Conservation (phyloP, 1,284 basidiomycete genomes). For the Trametes versicolor region DNA sequence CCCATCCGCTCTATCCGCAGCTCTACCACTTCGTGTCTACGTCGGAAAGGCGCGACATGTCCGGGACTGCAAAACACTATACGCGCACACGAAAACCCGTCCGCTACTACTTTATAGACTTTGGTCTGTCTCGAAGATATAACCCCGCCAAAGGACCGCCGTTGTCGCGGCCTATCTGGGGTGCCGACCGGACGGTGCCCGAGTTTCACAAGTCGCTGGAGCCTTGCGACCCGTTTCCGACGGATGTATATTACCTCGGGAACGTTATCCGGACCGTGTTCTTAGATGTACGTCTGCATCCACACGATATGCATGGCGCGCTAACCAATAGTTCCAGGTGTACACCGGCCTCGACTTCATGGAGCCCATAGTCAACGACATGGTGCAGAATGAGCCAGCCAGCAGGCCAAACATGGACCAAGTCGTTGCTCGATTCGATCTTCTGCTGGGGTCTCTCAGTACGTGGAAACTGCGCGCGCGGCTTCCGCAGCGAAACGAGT, state of each 20-base stretch:
- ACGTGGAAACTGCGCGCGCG: constrained; percentile 25
- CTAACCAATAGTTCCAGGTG: not conserved
- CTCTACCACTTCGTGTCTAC: constrained; percentile 47
- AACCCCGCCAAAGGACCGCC: constrained; percentile 18
- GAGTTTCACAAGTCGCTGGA: constrained; percentile 31
- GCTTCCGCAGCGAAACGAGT: not conserved
- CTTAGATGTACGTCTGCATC: not conserved
- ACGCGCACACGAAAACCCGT: constrained; percentile 43
- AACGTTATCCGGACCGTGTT: constrained; percentile 30
- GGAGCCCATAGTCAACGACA: constrained; percentile 24
- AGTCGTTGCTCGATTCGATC: constrained; percentile 20
- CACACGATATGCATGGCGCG: too few relatives aligned
- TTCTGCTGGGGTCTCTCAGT: constrained; percentile 1
- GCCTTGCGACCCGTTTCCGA: constrained; percentile 40
- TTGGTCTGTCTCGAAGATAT: constrained; percentile 47
- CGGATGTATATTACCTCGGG: constrained; percentile 43
- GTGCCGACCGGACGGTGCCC: constrained; percentile 34
- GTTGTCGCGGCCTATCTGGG: constrained; percentile 27
- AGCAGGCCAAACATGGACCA: constrained; percentile 31
- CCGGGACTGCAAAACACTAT: constrained; percentile 4
- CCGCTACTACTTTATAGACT: constrained; percentile 49
- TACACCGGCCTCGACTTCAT: constrained; percentile 27
- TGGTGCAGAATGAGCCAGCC: constrained; percentile 31
- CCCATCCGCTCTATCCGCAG: constrained; percentile 39
- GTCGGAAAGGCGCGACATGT: constrained; percentile 41